Evolutionary conservation across 495 filamentous ascomycete species (phyloP).

Genomic region (Xanthoparmelia taractica): DNA sequence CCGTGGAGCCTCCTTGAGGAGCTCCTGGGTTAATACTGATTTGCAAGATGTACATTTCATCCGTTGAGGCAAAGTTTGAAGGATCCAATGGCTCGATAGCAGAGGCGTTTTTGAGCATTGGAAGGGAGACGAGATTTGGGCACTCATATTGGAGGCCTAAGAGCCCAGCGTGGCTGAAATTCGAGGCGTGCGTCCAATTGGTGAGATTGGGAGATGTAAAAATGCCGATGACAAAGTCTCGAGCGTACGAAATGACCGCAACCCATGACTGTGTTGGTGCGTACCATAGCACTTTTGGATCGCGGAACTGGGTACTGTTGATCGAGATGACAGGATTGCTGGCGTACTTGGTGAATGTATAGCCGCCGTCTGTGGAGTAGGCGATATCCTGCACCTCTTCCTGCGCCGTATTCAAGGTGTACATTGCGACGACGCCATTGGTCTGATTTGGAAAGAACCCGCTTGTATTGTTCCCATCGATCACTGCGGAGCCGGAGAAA

Average conservation of each 20-base stretch:
- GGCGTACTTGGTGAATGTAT: slow-evolving; percentile 45
- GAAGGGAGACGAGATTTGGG: slow-evolving; percentile 44
- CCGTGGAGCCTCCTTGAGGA: slow-evolving; percentile 46
- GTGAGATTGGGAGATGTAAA: slow-evolving; percentile 47
- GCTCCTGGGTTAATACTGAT: slow-evolving; percentile 52
- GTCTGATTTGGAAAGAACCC: slow-evolving; percentile 46
- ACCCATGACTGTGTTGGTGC: slow-evolving; percentile 42
- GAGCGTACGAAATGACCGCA: slow-evolving; percentile 40
- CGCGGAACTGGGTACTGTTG: slow-evolving; percentile 45
- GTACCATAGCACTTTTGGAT: slow-evolving; percentile 52
- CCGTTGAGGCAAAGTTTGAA: slow-evolving; percentile 25
- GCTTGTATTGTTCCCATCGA: slow-evolving; percentile 50
- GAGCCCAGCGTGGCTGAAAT: slow-evolving; percentile 46
- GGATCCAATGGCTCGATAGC: slow-evolving; percentile 21
- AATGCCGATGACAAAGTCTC: slow-evolving; percentile 45
- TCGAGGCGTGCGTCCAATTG: slow-evolving; percentile 46
- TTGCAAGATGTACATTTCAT: slow-evolving; percentile 40
- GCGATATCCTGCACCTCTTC: slow-evolving; percentile 50
- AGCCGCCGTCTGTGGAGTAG: slow-evolving; percentile 49
- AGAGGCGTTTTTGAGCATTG: slow-evolving; percentile 32
- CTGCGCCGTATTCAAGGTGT: slow-evolving; percentile 40
- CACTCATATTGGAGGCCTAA: slow-evolving; percentile 54
- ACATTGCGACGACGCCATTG: slow-evolving; percentile 49
- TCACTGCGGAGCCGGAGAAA: slow-evolving; percentile 46
- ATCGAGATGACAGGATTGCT: slow-evolving; percentile 46